These are phyloP conservation scores for Solanum etuberosum DNA, from an alignment of 257 asterid species.

Conservation along the genomic window DNA sequence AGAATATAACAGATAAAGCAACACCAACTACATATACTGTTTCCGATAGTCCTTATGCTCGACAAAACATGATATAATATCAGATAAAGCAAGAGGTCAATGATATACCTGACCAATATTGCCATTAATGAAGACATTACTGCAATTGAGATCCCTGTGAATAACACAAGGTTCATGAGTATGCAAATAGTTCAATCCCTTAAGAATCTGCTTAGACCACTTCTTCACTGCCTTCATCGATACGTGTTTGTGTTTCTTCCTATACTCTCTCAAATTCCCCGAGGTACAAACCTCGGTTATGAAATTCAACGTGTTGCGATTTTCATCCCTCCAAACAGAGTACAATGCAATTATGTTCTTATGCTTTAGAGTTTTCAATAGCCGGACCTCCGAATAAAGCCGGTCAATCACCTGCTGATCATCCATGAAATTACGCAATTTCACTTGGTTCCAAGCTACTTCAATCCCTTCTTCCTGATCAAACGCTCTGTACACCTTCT, in stretches of 20 bases:
- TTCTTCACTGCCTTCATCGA: conserved; percentile 68
- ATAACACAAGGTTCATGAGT: conserved; percentile 66
- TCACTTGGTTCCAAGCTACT: conserved; percentile 92
- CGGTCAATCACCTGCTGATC: conserved; percentile 49
- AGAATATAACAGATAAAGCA: not conserved
- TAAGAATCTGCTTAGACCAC: conserved; percentile 73
- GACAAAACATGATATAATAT: not conserved
- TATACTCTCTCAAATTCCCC: conserved; percentile 67
- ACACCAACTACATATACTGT: no score
- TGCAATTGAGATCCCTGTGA: conserved; percentile 76
- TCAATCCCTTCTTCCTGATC: conserved; percentile 89
- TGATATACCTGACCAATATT: conserved; percentile 58
- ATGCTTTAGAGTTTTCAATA: conserved; percentile 36
- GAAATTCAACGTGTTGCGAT: conserved; percentile 52
- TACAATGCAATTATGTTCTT: conserved; percentile 46
- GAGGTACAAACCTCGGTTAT: conserved; percentile 81
- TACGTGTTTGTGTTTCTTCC: conserved; percentile 69
- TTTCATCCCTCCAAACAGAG: conserved; percentile 59
- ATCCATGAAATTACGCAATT: conserved; percentile 33
- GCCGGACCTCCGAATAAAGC: conserved; percentile 47
- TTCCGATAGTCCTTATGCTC: not conserved
- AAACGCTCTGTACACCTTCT: conserved; percentile 73
- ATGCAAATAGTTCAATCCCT: conserved; percentile 68
- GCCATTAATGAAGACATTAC: conserved; percentile 82
- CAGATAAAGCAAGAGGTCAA: not conserved